Evolutionary conservation across 495 filamentous ascomycete genomes (phyloP).

Genomic region (Clohesyomyces aquaticus): DNA sequence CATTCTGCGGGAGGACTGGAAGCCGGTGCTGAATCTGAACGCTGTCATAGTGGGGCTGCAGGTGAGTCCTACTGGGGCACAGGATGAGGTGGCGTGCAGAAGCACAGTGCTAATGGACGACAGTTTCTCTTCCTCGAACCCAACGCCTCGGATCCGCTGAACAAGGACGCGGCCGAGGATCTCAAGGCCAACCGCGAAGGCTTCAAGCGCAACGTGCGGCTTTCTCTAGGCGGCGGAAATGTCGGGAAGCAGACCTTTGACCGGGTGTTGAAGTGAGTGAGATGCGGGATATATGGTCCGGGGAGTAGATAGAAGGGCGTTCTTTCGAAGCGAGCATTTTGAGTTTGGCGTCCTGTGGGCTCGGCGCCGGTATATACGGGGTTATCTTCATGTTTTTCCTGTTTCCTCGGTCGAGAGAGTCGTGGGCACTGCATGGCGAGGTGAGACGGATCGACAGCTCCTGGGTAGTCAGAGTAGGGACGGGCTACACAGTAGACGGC

Average conservation of each 20-base stretch:
- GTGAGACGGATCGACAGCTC: not conserved
- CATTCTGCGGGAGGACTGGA: slow-evolving; percentile 97
- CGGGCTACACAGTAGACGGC: no score
- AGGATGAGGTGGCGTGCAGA: slow-evolving; percentile 2
- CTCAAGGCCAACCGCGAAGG: slow-evolving; percentile 77
- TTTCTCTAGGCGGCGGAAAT: slow-evolving; percentile 78
- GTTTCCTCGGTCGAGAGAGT: not conserved
- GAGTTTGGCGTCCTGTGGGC: slow-evolving; percentile 28
- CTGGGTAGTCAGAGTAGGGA: no score
- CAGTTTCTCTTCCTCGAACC: slow-evolving; percentile 97
- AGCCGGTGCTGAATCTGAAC: slow-evolving; percentile 94
- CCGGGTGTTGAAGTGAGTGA: slow-evolving; percentile 61
- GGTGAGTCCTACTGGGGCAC: slow-evolving; percentile 48
- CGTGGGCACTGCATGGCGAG: not conserved
- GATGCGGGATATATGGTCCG: not conserved
- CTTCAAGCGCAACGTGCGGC: slow-evolving; percentile 89
- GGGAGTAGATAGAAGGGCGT: not conserved
- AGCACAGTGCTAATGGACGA: slow-evolving; percentile 9
- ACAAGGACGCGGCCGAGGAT: slow-evolving; percentile 96
- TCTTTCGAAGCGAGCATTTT: slow-evolving; percentile 34
- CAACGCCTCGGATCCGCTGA: slow-evolving; percentile 94
- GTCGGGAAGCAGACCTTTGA: slow-evolving; percentile 76
- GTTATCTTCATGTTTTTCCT: not conserved
- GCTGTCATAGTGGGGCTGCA: slow-evolving; percentile 95
- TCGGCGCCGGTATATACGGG: slow-evolving; percentile 22